phyloP scores from a whole-genome alignment of 441 rosid genomes.

The Erodium texanum region DNA sequence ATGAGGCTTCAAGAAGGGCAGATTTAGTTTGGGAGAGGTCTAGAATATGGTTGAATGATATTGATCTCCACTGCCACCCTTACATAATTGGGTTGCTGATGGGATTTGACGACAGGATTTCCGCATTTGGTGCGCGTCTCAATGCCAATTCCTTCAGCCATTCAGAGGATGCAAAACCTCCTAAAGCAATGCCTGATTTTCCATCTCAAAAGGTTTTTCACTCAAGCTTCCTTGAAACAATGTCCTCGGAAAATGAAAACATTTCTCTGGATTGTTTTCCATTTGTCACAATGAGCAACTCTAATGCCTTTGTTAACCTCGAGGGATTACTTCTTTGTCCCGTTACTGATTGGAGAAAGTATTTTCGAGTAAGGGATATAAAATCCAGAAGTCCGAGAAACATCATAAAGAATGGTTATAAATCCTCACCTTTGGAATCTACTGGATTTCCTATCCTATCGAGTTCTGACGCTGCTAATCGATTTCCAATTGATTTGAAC shows the following conservation, averaged over 20 bases:
- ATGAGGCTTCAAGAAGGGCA: slow-evolving; percentile 39
- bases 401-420: slow-evolving; percentile 30
- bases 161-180: slow-evolving; percentile 23
- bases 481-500: slow-evolving; percentile 39
- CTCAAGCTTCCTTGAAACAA: slow-evolving; percentile 61
- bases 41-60: slow-evolving; percentile 45
- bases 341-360: slow-evolving; percentile 53
- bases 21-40: slow-evolving; percentile 29
- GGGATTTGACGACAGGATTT: slow-evolving; percentile 45
- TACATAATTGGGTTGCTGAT: slow-evolving; percentile 45
- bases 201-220: slow-evolving; percentile 59
- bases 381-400: slow-evolving; percentile 31
- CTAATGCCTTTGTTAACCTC: slow-evolving; percentile 45
- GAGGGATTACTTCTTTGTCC: slow-evolving; percentile 46
- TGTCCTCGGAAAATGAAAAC: slow-evolving; percentile 39
- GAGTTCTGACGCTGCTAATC: slow-evolving; percentile 23
- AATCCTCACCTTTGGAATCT: slow-evolving; percentile 16
- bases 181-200: slow-evolving; percentile 30
- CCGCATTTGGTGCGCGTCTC: slow-evolving; percentile 30
- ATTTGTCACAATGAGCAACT: slow-evolving; percentile 49
- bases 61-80: slow-evolving; percentile 84
- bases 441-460: slow-evolving; percentile 18
- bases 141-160: slow-evolving; percentile 22
- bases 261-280: slow-evolving; percentile 69
- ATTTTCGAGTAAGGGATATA: slow-evolving; percentile 32